These are phyloP conservation scores for Epichloe sibirici DNA, from an alignment of 2,329 filamentous ascomycete genomes.

Conservation along the genomic window DNA sequence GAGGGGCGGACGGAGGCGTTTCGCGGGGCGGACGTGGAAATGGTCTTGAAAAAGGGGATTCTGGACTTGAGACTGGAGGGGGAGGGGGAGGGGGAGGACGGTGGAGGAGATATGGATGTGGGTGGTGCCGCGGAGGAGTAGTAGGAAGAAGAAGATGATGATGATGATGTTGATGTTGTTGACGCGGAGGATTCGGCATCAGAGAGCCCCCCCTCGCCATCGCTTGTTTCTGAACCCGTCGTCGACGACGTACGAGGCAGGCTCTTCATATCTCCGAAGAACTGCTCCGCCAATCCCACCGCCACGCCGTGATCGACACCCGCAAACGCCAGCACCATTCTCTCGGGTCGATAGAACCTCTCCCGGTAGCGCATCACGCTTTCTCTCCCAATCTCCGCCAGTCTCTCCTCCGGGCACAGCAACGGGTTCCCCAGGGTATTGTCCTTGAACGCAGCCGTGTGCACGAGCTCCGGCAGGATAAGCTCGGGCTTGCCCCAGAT, in stretches of 20 bases:
- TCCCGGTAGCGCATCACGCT: constrained; percentile 70
- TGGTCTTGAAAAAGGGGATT: constrained; percentile 80
- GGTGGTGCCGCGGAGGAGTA: constrained; percentile 22
- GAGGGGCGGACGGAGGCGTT: constrained; percentile 42
- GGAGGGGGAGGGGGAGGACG: constrained; percentile 32
- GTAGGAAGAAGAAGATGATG: constrained; percentile 17
- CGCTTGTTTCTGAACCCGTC: constrained; percentile 46
- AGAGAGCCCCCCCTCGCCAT: constrained; percentile 21
- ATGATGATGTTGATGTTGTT: constrained; percentile 13
- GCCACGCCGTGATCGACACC: constrained; percentile 76
- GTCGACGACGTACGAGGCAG: constrained; percentile 27
- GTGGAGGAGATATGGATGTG: constrained; percentile 17
- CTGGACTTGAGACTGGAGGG: constrained; percentile 60
- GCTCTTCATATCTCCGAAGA: constrained; percentile 81
- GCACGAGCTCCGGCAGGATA: constrained; percentile 87
- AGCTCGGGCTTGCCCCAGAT: constrained; percentile 97
- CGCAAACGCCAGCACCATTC: constrained; percentile 90
- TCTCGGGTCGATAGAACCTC: constrained; percentile 76
- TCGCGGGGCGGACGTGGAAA: constrained; percentile 60
- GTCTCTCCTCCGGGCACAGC: constrained; percentile 75
- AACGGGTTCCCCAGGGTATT: constrained; percentile 93
- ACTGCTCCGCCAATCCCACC: constrained; percentile 64
- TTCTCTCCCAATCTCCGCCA: constrained; percentile 59
- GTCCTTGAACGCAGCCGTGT: constrained; percentile 89
- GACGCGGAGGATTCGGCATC: constrained; percentile 22